phyloP scores from a whole-genome alignment of 129 eudicot species.

The Deinandra increscens region DNA sequence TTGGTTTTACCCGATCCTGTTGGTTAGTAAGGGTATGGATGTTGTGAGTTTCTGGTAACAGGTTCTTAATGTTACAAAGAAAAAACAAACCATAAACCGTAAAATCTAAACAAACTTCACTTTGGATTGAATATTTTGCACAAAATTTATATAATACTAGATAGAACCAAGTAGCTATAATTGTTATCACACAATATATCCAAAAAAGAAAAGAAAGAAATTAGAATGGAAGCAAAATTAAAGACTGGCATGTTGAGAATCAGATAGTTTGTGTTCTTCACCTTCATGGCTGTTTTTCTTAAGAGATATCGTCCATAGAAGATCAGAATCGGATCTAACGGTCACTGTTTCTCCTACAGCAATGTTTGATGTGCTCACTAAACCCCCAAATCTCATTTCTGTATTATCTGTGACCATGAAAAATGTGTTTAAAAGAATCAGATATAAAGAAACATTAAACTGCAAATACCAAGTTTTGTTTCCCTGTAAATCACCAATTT shows the following conservation, averaged over 20 bases:
- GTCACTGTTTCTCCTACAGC: conserved; percentile 57
- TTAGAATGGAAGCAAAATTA: background rate
- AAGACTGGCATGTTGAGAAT: background rate
- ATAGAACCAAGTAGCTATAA: background rate
- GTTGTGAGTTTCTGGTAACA: no score
- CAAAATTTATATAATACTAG: background rate
- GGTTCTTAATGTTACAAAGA: background rate
- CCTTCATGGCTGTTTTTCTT: conserved; percentile 41
- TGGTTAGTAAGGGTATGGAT: no score
- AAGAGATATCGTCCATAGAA: conserved; percentile 86
- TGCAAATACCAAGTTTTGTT: background rate
- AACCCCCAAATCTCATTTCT: conserved; percentile 86
- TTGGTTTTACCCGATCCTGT: no score
- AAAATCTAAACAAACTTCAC: background rate
- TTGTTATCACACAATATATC: background rate
- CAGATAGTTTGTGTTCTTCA: conserved; percentile 3
- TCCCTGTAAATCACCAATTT: background rate
- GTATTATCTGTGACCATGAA: conserved; percentile 52
- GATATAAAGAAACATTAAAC: background rate
- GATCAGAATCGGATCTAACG: conserved; percentile 69
- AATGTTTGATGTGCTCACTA: conserved; percentile 84
- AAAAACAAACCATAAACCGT: background rate
- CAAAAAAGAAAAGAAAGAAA: background rate
- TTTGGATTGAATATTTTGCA: background rate
- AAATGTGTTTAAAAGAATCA: background rate